Evolutionary conservation across 2,329 filamentous ascomycete species (phyloP).

Genomic region (Hawksworthiomyces lignivorus): DNA sequence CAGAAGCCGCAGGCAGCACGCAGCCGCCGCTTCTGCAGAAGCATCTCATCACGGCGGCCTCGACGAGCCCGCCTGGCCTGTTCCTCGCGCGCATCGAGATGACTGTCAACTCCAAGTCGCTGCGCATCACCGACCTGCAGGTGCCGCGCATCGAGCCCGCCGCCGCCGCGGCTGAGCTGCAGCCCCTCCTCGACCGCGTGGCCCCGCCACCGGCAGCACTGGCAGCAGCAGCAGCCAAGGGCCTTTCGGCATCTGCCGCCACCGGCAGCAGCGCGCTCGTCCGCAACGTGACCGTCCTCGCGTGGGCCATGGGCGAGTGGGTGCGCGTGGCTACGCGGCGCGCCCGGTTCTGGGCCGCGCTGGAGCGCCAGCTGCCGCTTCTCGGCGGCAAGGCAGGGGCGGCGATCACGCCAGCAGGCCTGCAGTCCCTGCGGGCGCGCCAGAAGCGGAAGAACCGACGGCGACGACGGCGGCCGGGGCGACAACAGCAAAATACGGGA

Average conservation of each 20-base stretch:
- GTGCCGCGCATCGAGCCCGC: slow-evolving; percentile 50
- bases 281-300: slow-evolving; percentile 51
- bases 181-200: slow-evolving; percentile 41
- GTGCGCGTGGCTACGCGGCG: slow-evolving; percentile 51
- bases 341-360: slow-evolving; percentile 53
- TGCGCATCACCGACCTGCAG: slow-evolving; percentile 43
- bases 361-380: slow-evolving; percentile 45
- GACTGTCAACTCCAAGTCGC: slow-evolving; percentile 45
- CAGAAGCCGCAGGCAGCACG: slow-evolving; percentile 8
- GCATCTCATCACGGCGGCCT: slow-evolving; percentile 48
- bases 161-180: slow-evolving; percentile 48
- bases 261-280: slow-evolving; percentile 36
- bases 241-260: no score
- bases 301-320: slow-evolving; percentile 65
- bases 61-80: slow-evolving; percentile 39
- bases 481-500: neutral
- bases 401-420: slow-evolving; percentile 21
- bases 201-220: slow-evolving; percentile 16
- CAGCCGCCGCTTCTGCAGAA: slow-evolving; percentile 35
- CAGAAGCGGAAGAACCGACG: slow-evolving; percentile 16
- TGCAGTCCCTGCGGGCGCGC: slow-evolving; percentile 21
- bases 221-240: slow-evolving; percentile 15
- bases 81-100: slow-evolving; percentile 53
- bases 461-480: slow-evolving; percentile 8
- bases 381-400: slow-evolving; percentile 28